phyloP scores from a whole-genome alignment of 805 yeast genomes.

The Yarrowia hollandica region DNA sequence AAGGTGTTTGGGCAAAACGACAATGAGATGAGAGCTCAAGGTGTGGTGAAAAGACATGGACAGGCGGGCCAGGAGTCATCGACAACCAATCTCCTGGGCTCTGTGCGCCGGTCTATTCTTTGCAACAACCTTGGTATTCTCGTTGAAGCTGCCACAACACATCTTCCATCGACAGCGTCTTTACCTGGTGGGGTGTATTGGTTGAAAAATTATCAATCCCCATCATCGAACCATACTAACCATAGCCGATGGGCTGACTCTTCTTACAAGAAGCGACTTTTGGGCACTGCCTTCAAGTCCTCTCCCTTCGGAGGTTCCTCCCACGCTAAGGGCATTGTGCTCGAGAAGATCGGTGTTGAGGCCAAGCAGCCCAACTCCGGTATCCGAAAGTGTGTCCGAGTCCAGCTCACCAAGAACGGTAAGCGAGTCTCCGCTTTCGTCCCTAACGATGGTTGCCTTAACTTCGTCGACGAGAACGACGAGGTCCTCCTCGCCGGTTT shows the following conservation, averaged over 20 bases:
- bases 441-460: conserved; percentile 99
- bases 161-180: too few species aligned
- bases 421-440: conserved; percentile 99
- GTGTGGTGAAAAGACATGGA: too few species aligned
- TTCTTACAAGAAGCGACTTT: conserved; percentile 96
- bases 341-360: conserved; percentile 99
- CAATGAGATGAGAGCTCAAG: too few species aligned
- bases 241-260: conserved; percentile 97
- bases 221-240: conserved; percentile 37
- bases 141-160: too few species aligned
- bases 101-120: too few species aligned
- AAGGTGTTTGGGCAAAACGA: too few species aligned
- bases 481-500: conserved; percentile 99
- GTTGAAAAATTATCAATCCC: too few species aligned
- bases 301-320: conserved; percentile 99
- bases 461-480: conserved; percentile 99
- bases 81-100: too few species aligned
- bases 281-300: conserved; percentile 99
- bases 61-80: too few species aligned
- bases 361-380: conserved; percentile 99
- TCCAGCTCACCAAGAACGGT: conserved; percentile 99
- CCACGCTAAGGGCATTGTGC: conserved; percentile 99
- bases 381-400: conserved; percentile 99
- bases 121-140: too few species aligned
- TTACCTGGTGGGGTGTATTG: too few species aligned